Conservation (phyloP, 306 rosid genomes). For the Dalbergia oliveri region DNA sequence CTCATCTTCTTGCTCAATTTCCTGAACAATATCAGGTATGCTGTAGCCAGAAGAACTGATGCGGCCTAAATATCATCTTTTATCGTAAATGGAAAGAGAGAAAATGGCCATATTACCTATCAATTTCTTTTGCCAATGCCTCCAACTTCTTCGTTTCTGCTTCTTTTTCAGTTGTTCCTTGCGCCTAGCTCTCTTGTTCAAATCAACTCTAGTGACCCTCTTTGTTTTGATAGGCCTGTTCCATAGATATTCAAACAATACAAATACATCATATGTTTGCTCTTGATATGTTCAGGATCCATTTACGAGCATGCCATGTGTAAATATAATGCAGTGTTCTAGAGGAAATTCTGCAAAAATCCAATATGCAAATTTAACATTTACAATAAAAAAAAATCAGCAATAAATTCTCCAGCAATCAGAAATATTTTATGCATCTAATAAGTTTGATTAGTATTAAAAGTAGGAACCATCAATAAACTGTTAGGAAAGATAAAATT, state of each 20-base stretch:
- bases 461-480: neutral
- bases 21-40: conserved; percentile 70
- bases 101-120: conserved; percentile 59
- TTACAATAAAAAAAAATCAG: neutral
- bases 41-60: conserved; percentile 52
- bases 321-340: conserved; percentile 3
- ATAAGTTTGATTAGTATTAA: conserved; percentile 15
- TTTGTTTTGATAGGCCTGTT: conserved; percentile 65
- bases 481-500: conserved; percentile 1
- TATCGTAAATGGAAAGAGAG: neutral
- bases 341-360: conserved; percentile 10
- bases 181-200: conserved; percentile 78
- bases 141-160: conserved; percentile 60
- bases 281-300: neutral
- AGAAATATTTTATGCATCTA: neutral
- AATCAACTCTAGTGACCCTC: conserved; percentile 75
- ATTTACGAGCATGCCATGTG: neutral
- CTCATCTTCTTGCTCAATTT: conserved; percentile 79
- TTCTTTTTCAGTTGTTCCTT: conserved; percentile 72
- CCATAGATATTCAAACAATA: conserved; percentile 44
- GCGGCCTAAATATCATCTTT: conserved; percentile 4
- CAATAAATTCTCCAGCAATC: neutral
- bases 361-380: neutral
- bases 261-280: conserved; percentile 19
- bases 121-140: conserved; percentile 79